Evolutionary conservation across 345 rosid species (phyloP).

Genomic region (Moricandia moricandioides): DNA sequence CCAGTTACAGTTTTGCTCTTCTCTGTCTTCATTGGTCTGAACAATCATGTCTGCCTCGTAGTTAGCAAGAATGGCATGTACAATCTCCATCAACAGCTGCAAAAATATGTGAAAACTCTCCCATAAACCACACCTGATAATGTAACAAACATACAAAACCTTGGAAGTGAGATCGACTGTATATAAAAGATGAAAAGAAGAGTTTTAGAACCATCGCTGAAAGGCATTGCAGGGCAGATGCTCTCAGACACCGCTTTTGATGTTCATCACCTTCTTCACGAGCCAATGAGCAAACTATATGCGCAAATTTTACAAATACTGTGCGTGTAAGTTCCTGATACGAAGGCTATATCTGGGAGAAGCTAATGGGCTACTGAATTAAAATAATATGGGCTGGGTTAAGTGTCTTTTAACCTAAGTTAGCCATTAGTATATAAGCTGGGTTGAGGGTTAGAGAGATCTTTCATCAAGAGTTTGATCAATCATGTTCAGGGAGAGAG

Average conservation of each 20-base stretch:
- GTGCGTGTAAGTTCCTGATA: constrained; percentile 70
- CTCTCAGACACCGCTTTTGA: constrained; percentile 49
- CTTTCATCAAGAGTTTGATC: too few species aligned
- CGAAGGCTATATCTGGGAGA: too few species aligned
- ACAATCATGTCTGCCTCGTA: constrained; percentile 51
- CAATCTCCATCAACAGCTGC: constrained; percentile 80
- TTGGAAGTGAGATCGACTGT: background rate
- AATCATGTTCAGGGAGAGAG: too few species aligned
- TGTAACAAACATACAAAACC: constrained; percentile 2
- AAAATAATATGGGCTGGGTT: too few species aligned
- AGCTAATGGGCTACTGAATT: too few species aligned
- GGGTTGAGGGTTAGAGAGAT: too few species aligned
- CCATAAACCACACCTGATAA: constrained; percentile 90
- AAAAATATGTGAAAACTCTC: constrained; percentile 69
- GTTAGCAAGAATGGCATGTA: constrained; percentile 71
- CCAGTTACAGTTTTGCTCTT: constrained; percentile 76
- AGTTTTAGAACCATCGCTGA: constrained; percentile 74
- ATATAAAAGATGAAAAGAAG: constrained; percentile 1
- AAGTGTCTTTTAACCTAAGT: too few species aligned
- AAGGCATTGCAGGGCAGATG: constrained; percentile 86
- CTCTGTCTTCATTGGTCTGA: constrained; percentile 54
- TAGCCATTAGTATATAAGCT: too few species aligned
- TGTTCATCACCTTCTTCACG: constrained; percentile 51
- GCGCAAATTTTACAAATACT: constrained; percentile 68
- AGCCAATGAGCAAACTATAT: constrained; percentile 68